A percentile compares a stretch with the other conserved stretches of the same genome.
phyloP scores from a whole-genome alignment of 257 asterid genomes.

The Penstemon newberryi region DNA sequence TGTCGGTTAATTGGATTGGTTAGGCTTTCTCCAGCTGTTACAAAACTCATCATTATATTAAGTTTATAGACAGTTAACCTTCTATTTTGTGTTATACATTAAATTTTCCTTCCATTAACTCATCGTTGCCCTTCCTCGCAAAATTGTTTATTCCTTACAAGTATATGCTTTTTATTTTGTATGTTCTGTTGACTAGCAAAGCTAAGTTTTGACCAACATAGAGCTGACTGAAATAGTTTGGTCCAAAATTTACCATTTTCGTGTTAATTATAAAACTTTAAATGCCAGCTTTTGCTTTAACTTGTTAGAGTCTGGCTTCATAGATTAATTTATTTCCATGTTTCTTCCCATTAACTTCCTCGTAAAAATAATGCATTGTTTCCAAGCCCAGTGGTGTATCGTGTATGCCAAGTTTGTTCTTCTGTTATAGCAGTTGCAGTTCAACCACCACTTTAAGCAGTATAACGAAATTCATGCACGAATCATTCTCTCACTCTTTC shows the following conservation, averaged over 20 bases:
- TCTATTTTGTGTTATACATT: too few relatives aligned
- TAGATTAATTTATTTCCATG: not conserved
- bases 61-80: too few relatives aligned
- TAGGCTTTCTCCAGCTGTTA: not conserved
- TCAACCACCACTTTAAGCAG: not conserved
- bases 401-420: not conserved
- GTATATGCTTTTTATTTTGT: not conserved
- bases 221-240: not conserved
- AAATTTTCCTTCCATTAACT: too few relatives aligned
- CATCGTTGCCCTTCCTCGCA: too few relatives aligned
- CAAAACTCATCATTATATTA: not conserved
- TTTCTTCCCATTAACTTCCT: not conserved
- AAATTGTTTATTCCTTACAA: not conserved
- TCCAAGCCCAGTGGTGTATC: constrained; percentile 1
- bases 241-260: not conserved
- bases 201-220: not conserved
- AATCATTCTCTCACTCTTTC: not conserved
- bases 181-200: not conserved
- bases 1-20: not conserved
- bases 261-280: not conserved
- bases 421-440: not conserved
- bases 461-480: not conserved
- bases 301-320: not conserved
- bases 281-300: not conserved
- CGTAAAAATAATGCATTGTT: not conserved